phyloP scores from a whole-genome alignment of 2,329 filamentous ascomycete species.

The Ploettnerulaceae sp. region DNA sequence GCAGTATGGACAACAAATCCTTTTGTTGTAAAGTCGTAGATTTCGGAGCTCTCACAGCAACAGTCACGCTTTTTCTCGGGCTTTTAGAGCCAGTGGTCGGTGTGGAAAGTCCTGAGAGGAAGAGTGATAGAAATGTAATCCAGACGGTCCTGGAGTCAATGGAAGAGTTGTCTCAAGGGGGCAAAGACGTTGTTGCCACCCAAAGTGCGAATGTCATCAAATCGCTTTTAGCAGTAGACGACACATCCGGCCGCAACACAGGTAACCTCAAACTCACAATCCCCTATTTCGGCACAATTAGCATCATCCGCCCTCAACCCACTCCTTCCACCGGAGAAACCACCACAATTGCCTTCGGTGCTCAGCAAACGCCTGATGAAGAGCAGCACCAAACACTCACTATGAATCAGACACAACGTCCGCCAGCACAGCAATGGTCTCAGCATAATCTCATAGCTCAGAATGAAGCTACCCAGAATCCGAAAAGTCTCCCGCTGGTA shows the following conservation, averaged over 20 bases:
- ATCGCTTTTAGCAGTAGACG: slow-evolving; percentile 27
- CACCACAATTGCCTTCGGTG: too few relatives aligned
- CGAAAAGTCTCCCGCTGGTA: slow-evolving; percentile 2
- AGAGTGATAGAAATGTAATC: slow-evolving; percentile 23
- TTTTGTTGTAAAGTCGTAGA: slow-evolving; percentile 32
- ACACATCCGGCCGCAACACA: slow-evolving; percentile 12
- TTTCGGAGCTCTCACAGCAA: slow-evolving; percentile 30
- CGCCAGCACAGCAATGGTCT: slow-evolving; percentile 7
- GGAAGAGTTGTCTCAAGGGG: slow-evolving; percentile 18
- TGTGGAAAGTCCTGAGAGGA: slow-evolving; percentile 13
- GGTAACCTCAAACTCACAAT: slow-evolving; percentile 31
- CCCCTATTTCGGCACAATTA: slow-evolving; percentile 33
- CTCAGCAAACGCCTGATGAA: too few relatives aligned
- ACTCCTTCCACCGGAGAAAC: too few relatives aligned
- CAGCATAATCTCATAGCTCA: not conserved
- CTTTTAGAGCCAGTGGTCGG: slow-evolving; percentile 21
- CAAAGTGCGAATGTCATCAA: slow-evolving; percentile 31
- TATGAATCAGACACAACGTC: slow-evolving; percentile 4
- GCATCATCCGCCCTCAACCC: slow-evolving; percentile 22
- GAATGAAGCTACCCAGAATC: not conserved
- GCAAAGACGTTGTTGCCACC: slow-evolving; percentile 24
- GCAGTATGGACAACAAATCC: slow-evolving; percentile 15
- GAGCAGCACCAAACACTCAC: not conserved
- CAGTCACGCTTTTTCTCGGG: slow-evolving; percentile 29
- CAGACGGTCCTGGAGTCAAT: slow-evolving; percentile 24